A percentile compares a stretch with the other conserved stretches of the same genome.
Evolutionary conservation across 2,329 filamentous ascomycete genomes (phyloP).

Genomic region (Neurospora sp.): DNA sequence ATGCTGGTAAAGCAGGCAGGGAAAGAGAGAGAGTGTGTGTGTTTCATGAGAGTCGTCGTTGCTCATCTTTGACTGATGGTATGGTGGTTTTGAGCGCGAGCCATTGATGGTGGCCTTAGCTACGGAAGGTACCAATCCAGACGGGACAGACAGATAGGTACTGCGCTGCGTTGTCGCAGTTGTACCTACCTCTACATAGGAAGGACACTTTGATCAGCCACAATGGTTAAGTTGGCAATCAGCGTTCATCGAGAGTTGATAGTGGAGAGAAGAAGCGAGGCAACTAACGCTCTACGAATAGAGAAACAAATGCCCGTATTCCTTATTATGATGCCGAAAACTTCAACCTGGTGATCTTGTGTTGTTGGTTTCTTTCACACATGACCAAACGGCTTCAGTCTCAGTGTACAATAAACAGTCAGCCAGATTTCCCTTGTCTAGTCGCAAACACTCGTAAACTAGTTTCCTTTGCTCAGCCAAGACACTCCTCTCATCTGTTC

Average conservation of each 20-base stretch:
- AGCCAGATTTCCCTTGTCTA: no score
- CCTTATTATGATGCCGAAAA: no score
- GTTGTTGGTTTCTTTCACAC: no score
- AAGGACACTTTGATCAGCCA: background rate
- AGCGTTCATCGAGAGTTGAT: background rate
- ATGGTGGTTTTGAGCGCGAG: background rate
- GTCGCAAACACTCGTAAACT: no score
- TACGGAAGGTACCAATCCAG: background rate
- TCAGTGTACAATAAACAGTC: no score
- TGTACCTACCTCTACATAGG: background rate
- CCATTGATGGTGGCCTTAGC: background rate
- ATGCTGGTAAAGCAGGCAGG: background rate
- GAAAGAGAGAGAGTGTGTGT: background rate
- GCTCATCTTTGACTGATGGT: background rate
- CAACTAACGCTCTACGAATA: no score
- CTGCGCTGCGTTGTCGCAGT: background rate
- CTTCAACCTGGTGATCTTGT: no score
- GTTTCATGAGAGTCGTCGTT: background rate
- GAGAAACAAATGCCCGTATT: no score
- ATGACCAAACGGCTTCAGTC: no score
- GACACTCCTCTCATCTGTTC: no score
- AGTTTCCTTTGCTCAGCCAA: no score
- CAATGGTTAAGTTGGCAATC: background rate
- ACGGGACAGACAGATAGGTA: background rate
- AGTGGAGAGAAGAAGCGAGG: background rate